Evolutionary conservation across 768 basidiomycete species (phyloP).

Genomic region (Cyclocybe aegerita): DNA sequence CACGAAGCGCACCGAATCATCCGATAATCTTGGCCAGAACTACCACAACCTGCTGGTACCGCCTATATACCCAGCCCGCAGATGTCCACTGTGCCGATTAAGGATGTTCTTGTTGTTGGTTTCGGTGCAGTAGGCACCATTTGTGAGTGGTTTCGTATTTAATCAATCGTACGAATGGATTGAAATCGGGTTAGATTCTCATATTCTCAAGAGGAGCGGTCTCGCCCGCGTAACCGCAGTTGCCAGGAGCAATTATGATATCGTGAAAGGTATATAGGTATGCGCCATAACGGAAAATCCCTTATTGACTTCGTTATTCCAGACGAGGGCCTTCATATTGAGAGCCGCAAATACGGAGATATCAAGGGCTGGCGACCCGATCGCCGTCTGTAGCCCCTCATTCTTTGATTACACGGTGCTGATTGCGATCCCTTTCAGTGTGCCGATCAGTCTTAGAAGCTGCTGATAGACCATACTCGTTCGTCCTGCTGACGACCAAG

Average conservation of each 20-base stretch:
- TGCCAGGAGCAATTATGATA: constrained; percentile 67
- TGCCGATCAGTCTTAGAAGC: constrained; percentile 59
- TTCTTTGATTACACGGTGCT: not conserved
- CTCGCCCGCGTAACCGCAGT: constrained; percentile 68
- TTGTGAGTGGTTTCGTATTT: constrained; percentile 38
- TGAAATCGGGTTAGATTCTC: constrained; percentile 40
- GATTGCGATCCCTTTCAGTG: constrained; percentile 37
- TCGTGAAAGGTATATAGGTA: constrained; percentile 39
- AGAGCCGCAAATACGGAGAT: constrained; percentile 59
- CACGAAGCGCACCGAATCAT: too few relatives aligned
- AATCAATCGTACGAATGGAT: not conserved
- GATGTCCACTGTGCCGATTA: constrained; percentile 15
- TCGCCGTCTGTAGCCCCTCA: constrained; percentile 43
- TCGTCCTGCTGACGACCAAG: constrained; percentile 71
- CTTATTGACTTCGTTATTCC: not conserved
- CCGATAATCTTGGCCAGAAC: too few relatives aligned
- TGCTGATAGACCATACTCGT: constrained; percentile 56
- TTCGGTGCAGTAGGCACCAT: constrained; percentile 67
- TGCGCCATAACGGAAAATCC: not conserved
- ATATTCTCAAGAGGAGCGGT: constrained; percentile 55
- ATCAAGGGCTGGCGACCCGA: constrained; percentile 62
- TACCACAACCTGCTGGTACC: too few relatives aligned
- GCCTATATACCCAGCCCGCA: too few relatives aligned
- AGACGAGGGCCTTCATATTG: constrained; percentile 57
- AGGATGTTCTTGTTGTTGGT: constrained; percentile 60